Evolutionary conservation across 345 rosid genomes (phyloP).

Genomic region (Adansonia digitata): DNA sequence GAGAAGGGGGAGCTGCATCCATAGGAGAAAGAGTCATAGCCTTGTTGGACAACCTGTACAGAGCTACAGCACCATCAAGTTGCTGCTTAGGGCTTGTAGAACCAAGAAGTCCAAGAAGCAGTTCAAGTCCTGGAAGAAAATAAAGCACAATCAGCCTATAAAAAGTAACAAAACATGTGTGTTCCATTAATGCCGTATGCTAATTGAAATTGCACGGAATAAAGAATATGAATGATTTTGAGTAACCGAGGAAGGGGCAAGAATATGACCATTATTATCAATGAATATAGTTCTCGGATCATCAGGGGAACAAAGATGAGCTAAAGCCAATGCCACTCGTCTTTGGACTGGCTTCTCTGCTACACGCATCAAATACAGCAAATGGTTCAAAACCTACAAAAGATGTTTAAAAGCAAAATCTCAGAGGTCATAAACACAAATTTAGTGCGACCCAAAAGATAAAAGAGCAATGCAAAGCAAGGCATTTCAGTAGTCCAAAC

Average conservation of each 20-base stretch:
- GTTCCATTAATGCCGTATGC: background rate
- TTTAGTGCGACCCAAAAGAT: background rate
- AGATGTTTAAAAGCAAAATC: conserved; percentile 16
- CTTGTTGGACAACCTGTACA: conserved; percentile 80
- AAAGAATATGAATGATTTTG: conserved; percentile 1
- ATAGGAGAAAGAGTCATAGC: conserved; percentile 78
- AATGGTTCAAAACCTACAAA: conserved; percentile 78
- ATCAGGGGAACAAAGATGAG: conserved; percentile 88
- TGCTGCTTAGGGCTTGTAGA: conserved; percentile 73
- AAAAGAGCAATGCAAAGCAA: background rate
- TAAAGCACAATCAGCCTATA: conserved; percentile 15
- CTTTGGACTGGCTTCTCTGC: conserved; percentile 82
- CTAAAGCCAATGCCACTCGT: conserved; percentile 88
- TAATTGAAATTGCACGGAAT: background rate
- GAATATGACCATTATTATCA: conserved; percentile 55
- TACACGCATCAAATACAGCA: conserved; percentile 79
- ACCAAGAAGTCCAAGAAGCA: conserved; percentile 83
- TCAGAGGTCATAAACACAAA: conserved; percentile 5
- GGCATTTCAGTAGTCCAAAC: background rate
- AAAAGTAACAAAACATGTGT: conserved; percentile 19
- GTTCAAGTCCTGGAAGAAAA: conserved; percentile 68
- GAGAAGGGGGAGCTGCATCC: conserved; percentile 98
- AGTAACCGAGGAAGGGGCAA: background rate
- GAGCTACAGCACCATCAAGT: conserved; percentile 92
- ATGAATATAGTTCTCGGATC: conserved; percentile 84